phyloP scores from a whole-genome alignment of 1,139 yeast genomes.

The Diutina rugosa region DNA sequence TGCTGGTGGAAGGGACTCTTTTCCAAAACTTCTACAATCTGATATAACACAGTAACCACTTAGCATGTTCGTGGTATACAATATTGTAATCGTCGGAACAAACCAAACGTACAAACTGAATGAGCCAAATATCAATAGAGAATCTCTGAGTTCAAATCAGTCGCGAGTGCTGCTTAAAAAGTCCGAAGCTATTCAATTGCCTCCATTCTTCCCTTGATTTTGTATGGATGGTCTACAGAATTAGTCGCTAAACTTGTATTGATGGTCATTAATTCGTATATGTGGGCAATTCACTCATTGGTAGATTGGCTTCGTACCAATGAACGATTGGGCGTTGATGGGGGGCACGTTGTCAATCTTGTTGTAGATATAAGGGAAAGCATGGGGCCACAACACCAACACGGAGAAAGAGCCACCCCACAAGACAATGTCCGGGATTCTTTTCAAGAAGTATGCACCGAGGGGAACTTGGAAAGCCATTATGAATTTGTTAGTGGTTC shows the following conservation, averaged over 20 bases:
- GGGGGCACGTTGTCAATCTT: background rate
- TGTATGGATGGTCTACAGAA: background rate
- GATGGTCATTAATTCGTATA: background rate
- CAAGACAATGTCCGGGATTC: background rate
- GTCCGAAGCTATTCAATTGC: too few relatives aligned
- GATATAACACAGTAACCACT: too few relatives aligned
- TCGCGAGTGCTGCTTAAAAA: too few relatives aligned
- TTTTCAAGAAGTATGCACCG: background rate
- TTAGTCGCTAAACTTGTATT: background rate
- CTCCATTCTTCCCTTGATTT: background rate
- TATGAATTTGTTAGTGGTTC: background rate
- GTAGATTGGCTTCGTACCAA: background rate
- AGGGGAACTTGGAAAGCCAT: background rate
- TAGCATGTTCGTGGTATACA: too few relatives aligned
- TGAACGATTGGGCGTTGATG: background rate
- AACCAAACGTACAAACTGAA: too few relatives aligned
- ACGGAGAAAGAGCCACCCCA: background rate
- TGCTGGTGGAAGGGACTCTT: too few relatives aligned
- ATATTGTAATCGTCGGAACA: too few relatives aligned
- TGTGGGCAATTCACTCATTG: background rate
- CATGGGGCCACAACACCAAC: conserved; percentile 1
- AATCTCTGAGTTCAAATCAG: too few relatives aligned
- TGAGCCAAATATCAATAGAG: too few relatives aligned
- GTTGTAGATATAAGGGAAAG: background rate
- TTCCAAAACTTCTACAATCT: too few relatives aligned